Conservation (phyloP, 257 asterid species). For the Nicotiana sylvestris region DNA sequence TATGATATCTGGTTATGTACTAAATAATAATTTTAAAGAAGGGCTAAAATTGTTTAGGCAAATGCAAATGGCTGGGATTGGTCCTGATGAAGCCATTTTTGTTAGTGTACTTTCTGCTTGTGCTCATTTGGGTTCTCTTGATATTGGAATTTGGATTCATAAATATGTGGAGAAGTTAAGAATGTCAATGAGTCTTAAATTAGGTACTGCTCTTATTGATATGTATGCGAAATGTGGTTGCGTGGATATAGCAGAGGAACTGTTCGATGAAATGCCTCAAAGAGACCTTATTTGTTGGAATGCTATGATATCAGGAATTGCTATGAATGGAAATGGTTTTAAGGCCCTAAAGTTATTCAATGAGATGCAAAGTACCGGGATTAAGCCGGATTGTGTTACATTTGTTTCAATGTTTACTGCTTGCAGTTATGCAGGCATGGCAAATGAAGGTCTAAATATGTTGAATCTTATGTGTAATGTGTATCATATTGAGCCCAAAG, state of each 20-base stretch:
- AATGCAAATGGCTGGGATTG: conserved; percentile 56
- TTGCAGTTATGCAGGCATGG: conserved; percentile 60
- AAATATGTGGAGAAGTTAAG: conserved; percentile 32
- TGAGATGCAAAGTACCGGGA: conserved; percentile 43
- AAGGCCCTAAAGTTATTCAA: conserved; percentile 41
- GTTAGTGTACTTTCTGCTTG: conserved; percentile 56
- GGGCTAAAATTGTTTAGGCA: conserved; percentile 56
- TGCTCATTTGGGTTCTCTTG: conserved; percentile 64
- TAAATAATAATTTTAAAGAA: conserved; percentile 67
- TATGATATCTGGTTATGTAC: conserved; percentile 74
- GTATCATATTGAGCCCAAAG: conserved; percentile 46
- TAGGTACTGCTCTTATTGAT: conserved; percentile 58
- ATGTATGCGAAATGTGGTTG: conserved; percentile 73
- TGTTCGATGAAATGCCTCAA: conserved; percentile 51
- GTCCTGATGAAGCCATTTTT: conserved; percentile 59
- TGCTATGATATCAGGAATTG: conserved; percentile 63
- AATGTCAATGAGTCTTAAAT: conserved; percentile 26
- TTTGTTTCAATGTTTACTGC: conserved; percentile 59
- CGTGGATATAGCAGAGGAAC: conserved; percentile 41
- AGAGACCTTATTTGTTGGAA: conserved; percentile 69
- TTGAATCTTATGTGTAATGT: conserved; percentile 41
- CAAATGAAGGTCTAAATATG: conserved; percentile 46
- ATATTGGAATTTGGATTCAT: conserved; percentile 67
- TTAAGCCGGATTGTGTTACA: conserved; percentile 51
- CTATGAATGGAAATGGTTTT: conserved; percentile 57